Conservation (phyloP, 306 rosid species). For the Dicorynia guianensis region DNA sequence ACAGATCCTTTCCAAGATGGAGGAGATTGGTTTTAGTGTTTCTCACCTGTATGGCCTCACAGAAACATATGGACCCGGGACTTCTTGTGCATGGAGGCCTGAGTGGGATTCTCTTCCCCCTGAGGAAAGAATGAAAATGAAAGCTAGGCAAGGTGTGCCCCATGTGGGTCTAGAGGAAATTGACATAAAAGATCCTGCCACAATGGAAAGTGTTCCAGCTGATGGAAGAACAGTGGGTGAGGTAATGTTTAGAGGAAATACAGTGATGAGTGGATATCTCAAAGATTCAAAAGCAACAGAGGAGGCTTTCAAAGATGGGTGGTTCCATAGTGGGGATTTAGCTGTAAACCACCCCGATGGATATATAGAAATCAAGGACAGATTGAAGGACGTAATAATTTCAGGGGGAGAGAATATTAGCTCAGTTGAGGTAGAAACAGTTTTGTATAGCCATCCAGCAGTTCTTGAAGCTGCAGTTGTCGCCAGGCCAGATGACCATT, state of each 20-base stretch:
- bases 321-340: constrained; percentile 87
- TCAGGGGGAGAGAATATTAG: constrained; percentile 92
- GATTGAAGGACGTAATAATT: constrained; percentile 74
- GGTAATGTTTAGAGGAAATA: constrained; percentile 84
- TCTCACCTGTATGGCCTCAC: constrained; percentile 85
- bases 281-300: constrained; percentile 73
- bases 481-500: constrained; percentile 74
- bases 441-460: constrained; percentile 71
- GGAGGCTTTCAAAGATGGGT: constrained; percentile 75
- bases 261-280: constrained; percentile 88
- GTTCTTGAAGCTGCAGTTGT: constrained; percentile 87
- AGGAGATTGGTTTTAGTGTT: constrained; percentile 75
- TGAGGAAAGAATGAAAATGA: constrained; percentile 52
- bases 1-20: constrained; percentile 71
- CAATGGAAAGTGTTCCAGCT: constrained; percentile 68
- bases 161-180: constrained; percentile 66
- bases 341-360: constrained; percentile 81
- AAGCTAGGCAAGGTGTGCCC: constrained; percentile 79
- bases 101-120: constrained; percentile 70
- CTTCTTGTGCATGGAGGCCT: constrained; percentile 76
- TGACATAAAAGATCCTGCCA: constrained; percentile 71
- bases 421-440: constrained; percentile 80
- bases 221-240: constrained; percentile 85
- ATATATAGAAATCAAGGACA: constrained; percentile 80
- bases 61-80: constrained; percentile 79